A percentile compares a stretch with the other conserved stretches of the same genome.
Evolutionary conservation across 1,284 basidiomycete species (phyloP).

Genomic region (Cryptococcus floricola): DNA sequence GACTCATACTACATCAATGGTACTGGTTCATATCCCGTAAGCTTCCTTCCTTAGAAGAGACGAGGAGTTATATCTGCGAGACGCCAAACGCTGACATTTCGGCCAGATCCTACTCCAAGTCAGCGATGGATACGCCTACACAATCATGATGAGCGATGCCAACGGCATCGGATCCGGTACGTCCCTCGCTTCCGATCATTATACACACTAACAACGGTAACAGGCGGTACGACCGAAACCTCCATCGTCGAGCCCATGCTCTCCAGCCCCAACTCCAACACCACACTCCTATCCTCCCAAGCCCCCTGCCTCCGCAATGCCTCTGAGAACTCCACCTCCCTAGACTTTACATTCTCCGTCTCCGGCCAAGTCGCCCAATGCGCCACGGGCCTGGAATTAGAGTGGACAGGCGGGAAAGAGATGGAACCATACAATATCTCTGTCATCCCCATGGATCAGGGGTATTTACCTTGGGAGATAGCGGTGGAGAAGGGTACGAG

Average conservation of each 20-base stretch:
- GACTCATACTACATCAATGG: constrained; percentile 16
- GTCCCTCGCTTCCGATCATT: background rate
- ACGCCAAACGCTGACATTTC: background rate
- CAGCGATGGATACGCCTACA: constrained; percentile 13
- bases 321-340: constrained; percentile 16
- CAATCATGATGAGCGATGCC: constrained; percentile 29
- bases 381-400: constrained; percentile 25
- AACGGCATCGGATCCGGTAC: constrained; percentile 23
- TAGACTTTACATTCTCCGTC: constrained; percentile 32
- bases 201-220: constrained; percentile 39
- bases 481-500: constrained; percentile 13
- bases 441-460: constrained; percentile 29
- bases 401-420: constrained; percentile 23
- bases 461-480: constrained; percentile 30
- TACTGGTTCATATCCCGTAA: constrained; percentile 8
- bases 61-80: no score
- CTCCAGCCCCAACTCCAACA: constrained; percentile 5
- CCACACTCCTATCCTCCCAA: constrained; percentile 22
- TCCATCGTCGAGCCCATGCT: constrained; percentile 16
- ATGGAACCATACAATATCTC: constrained; percentile 34
- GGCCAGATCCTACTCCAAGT: constrained; percentile 1
- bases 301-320: constrained; percentile 25
- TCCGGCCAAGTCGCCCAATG: constrained; percentile 31
- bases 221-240: constrained; percentile 54
- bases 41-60: background rate